phyloP scores from a whole-genome alignment of 2,329 filamentous ascomycete species.

The Colletotrichum australisinense region DNA sequence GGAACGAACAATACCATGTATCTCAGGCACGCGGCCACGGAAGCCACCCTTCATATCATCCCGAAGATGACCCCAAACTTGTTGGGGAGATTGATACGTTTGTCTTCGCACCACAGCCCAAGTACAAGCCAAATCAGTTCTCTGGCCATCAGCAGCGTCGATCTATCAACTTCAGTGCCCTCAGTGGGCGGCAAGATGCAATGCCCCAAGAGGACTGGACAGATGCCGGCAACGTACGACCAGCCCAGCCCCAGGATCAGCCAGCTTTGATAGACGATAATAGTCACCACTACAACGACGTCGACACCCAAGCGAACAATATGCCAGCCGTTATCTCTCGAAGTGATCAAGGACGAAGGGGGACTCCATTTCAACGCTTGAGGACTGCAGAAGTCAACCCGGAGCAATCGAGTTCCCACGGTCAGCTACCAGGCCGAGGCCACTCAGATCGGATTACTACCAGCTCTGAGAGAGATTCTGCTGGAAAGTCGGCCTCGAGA shows the following conservation, averaged over 20 bases:
- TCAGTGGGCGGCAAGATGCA: not conserved
- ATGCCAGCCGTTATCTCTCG: not conserved
- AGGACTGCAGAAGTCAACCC: not conserved
- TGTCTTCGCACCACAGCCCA: conserved; percentile 9
- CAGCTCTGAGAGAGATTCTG: not conserved
- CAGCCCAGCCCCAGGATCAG: not conserved
- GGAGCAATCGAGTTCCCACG: not conserved
- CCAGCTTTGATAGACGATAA: not conserved
- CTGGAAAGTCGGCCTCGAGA: not conserved
- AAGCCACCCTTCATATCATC: not conserved
- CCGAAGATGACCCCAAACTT: not conserved
- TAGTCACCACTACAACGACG: not conserved
- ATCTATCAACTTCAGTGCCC: not conserved
- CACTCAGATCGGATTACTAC: not conserved
- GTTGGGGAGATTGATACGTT: not conserved
- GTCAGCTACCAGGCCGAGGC: not conserved
- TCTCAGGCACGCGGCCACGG: not conserved
- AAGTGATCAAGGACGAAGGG: not conserved
- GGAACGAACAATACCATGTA: not conserved
- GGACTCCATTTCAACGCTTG: not conserved
- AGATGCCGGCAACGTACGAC: not conserved
- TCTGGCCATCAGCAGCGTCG: conserved; percentile 9
- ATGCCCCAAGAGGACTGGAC: not conserved
- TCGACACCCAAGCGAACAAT: not conserved
- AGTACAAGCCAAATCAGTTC: conserved; percentile 21